Evolutionary conservation across 2,329 filamentous ascomycete genomes (phyloP).

Genomic region (Trichoderma endophyticum): DNA sequence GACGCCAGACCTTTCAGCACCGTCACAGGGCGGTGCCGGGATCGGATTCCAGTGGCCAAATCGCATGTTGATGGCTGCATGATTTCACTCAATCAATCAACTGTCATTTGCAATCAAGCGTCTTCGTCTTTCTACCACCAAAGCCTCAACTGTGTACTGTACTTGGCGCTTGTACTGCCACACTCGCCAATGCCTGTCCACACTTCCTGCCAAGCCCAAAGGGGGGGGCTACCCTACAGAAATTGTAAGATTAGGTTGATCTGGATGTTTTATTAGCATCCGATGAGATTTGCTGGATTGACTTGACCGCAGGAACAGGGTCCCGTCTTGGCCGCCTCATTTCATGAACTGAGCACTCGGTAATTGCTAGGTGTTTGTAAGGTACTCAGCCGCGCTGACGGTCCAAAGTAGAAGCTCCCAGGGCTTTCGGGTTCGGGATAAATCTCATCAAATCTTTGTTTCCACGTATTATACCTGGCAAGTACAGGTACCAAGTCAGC

Average conservation of each 20-base stretch:
- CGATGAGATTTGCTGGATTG: background rate
- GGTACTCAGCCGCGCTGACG: background rate
- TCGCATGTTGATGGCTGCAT: background rate
- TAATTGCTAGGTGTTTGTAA: background rate
- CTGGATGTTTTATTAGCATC: background rate
- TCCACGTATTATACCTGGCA: background rate
- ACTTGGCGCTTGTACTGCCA: background rate
- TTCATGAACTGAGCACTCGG: background rate
- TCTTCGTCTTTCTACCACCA: too few relatives aligned
- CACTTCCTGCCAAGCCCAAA: background rate
- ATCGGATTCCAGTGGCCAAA: background rate
- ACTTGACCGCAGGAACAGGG: background rate
- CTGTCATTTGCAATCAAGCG: background rate
- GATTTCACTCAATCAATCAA: background rate
- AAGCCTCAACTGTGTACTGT: background rate
- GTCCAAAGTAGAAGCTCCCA: background rate
- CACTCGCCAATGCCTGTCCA: background rate
- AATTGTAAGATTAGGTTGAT: background rate
- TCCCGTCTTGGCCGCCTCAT: background rate
- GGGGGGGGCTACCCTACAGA: slow-evolving; percentile 5
- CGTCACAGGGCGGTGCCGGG: background rate
- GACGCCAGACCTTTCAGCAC: background rate
- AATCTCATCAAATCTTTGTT: background rate
- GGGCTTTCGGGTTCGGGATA: background rate
- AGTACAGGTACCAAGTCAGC: slow-evolving; percentile 15